Evolutionary conservation across 352 stramenopile genomes (phyloP).

Genomic region (Albugo laibachii): DNA sequence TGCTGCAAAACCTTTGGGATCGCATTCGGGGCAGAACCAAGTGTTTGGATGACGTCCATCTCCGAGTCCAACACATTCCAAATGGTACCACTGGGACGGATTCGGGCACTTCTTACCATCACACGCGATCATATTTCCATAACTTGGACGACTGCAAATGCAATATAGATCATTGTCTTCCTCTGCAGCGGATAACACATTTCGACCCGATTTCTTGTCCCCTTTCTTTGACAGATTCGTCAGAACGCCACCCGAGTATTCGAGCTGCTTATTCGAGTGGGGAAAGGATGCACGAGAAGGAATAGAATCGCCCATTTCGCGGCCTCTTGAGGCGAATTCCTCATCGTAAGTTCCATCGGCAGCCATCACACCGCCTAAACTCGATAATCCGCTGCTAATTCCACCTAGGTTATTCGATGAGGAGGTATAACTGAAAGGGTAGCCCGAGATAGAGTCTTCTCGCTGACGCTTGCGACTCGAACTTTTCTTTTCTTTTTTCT

Average conservation of each 20-base stretch:
- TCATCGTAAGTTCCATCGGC: background rate
- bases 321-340: background rate
- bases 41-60: constrained; percentile 65
- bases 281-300: background rate
- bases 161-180: constrained; percentile 81
- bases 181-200: too few species aligned
- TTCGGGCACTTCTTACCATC: constrained; percentile 76
- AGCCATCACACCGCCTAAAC: background rate
- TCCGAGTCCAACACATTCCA: constrained; percentile 67
- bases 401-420: background rate
- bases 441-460: constrained; percentile 17
- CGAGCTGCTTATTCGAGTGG: background rate
- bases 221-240: constrained; percentile 20
- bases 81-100: constrained; percentile 75
- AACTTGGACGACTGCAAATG: constrained; percentile 71
- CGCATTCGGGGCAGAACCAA: constrained; percentile 74
- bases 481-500: constrained; percentile 38
- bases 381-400: background rate
- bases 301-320: background rate
- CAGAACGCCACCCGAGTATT: background rate
- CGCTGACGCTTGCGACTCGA: constrained; percentile 41
- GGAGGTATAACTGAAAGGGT: constrained; percentile 6
- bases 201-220: constrained; percentile 23
- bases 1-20: constrained; percentile 56
- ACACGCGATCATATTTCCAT: constrained; percentile 80